Conservation (phyloP, 305 asterid species). For the Fraxinus xanthoxyloides region DNA sequence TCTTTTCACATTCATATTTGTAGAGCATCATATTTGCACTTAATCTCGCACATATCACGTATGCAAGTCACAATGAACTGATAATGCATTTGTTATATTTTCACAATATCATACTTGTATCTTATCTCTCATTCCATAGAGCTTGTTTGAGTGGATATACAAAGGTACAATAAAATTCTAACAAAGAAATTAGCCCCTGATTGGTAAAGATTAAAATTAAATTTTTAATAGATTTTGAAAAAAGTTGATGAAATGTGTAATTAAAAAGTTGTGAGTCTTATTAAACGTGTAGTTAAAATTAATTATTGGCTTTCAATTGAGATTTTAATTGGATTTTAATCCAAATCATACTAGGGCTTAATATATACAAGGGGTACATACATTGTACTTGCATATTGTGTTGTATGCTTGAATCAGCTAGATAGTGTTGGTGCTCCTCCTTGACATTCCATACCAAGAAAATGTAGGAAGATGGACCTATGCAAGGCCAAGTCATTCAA, state of each 20-base stretch:
- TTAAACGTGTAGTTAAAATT: no score
- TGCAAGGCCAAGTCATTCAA: not conserved
- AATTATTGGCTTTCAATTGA: no score
- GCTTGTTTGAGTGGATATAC: not conserved
- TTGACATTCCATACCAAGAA: not conserved
- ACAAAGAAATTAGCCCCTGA: not conserved
- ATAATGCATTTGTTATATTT: not conserved
- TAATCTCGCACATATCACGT: not conserved
- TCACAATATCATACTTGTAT: not conserved
- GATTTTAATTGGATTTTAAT: no score
- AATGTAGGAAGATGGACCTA: not conserved
- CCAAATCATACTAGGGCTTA: no score
- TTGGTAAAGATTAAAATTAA: no score
- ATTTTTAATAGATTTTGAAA: no score
- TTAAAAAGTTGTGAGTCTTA: no score
- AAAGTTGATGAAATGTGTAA: no score
- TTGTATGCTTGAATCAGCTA: not conserved
- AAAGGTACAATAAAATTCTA: no score
- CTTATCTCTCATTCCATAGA: not conserved
- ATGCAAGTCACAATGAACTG: not conserved
- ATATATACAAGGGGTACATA: no score
- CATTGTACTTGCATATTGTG: not conserved
- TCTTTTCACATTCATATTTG: not conserved
- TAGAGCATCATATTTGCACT: not conserved
- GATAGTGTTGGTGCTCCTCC: not conserved